Evolutionary conservation across 106 monocot species (phyloP).

Genomic region (Posidonia australis): DNA sequence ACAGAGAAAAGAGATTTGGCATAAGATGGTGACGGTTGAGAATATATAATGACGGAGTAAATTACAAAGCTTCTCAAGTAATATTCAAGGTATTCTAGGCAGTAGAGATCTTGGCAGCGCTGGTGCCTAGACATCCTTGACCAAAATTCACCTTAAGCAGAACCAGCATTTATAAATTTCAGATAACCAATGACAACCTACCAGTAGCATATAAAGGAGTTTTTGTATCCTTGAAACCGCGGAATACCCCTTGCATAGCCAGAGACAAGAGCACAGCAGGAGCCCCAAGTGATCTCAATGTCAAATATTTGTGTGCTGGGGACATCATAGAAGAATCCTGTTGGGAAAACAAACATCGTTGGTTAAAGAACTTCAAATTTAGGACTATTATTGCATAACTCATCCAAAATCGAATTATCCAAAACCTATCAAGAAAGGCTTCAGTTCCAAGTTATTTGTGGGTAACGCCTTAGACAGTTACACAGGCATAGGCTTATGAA

Average conservation of each 20-base stretch:
- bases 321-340: constrained; percentile 22
- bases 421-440: too few species aligned
- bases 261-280: constrained; percentile 28
- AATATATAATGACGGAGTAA: not conserved
- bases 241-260: constrained; percentile 31
- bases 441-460: too few species aligned
- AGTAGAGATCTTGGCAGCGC: too few species aligned
- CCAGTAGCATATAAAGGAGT: constrained; percentile 28
- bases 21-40: too few species aligned
- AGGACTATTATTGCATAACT: too few species aligned
- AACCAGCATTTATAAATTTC: not conserved
- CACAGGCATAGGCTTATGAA: too few species aligned
- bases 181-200: not conserved
- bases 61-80: not conserved
- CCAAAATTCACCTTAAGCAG: not conserved
- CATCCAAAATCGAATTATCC: too few species aligned
- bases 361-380: too few species aligned
- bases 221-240: constrained; percentile 32
- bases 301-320: constrained; percentile 15
- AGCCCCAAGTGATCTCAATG: constrained; percentile 20
- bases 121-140: too few species aligned
- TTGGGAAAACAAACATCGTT: not conserved
- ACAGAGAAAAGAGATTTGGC: not conserved
- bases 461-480: too few species aligned
- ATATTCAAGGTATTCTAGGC: not conserved